A percentile compares a stretch with the other conserved stretches of the same genome.
These are phyloP conservation scores for Rhizopogon vulgaris DNA, from an alignment of 768 basidiomycete species.

Conservation along the genomic window DNA sequence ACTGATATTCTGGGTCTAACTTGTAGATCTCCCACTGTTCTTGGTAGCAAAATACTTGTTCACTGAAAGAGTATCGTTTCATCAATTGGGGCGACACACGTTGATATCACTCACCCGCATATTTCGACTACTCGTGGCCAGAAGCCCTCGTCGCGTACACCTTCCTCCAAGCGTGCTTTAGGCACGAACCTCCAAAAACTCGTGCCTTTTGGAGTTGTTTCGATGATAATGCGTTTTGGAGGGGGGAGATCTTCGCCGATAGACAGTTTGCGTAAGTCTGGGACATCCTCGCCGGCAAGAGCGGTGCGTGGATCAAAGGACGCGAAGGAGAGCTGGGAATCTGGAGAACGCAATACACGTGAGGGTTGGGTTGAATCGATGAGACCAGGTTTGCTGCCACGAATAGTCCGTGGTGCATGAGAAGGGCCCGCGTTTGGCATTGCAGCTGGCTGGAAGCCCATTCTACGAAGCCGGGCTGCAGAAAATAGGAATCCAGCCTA, in stretches of 20 bases:
- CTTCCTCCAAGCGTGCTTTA: constrained; percentile 51
- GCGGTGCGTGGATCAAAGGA: constrained; percentile 69
- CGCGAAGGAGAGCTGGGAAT: constrained; percentile 64
- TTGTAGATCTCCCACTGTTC: constrained; percentile 88
- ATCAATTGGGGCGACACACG: not conserved
- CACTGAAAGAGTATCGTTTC: constrained; percentile 27
- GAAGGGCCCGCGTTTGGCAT: not conserved
- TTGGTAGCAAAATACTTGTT: constrained; percentile 48
- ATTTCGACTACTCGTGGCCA: constrained; percentile 67
- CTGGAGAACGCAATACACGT: constrained; percentile 54
- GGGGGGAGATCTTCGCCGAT: constrained; percentile 42
- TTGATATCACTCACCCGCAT: constrained; percentile 51
- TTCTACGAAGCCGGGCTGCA: not conserved
- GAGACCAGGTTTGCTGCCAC: constrained; percentile 53
- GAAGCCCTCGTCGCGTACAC: constrained; percentile 55
- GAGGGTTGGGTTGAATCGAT: constrained; percentile 57
- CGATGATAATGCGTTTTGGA: constrained; percentile 71
- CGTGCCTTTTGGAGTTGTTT: constrained; percentile 50
- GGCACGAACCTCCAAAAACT: constrained; percentile 77
- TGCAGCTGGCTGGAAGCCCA: not conserved
- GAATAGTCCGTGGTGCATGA: constrained; percentile 12
- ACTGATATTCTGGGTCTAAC: constrained; percentile 69
- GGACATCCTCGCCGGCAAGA: constrained; percentile 29
- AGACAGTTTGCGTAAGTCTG: constrained; percentile 35
- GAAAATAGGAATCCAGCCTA: not conserved